These are phyloP conservation scores for Pogostemon cablin DNA, from an alignment of 257 asterid genomes.

Conservation along the genomic window DNA sequence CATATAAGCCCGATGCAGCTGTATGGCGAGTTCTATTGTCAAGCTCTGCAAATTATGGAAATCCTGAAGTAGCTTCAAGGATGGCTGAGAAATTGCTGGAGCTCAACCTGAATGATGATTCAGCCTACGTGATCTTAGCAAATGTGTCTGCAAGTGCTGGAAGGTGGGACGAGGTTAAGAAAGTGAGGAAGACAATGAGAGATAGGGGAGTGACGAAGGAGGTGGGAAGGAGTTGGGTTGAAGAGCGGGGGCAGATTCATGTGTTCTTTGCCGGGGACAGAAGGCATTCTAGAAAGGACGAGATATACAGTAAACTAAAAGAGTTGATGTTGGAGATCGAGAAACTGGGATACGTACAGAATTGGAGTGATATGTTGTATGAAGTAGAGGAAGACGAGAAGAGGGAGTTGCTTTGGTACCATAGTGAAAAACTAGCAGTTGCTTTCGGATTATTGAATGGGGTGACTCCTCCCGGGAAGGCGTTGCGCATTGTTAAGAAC, in stretches of 20 bases:
- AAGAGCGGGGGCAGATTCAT: constrained; percentile 55
- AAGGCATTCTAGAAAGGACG: constrained; percentile 55
- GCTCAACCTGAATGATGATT: constrained; percentile 69
- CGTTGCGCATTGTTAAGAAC: constrained; percentile 68
- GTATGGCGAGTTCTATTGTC: constrained; percentile 72
- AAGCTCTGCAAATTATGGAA: constrained; percentile 37
- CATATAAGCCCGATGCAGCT: constrained; percentile 76
- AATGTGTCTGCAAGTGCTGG: constrained; percentile 55
- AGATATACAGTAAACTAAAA: constrained; percentile 58
- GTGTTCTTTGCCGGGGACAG: constrained; percentile 70
- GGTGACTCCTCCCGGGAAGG: constrained; percentile 65
- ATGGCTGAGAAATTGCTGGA: constrained; percentile 62
- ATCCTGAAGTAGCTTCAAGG: constrained; percentile 50
- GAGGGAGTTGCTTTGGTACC: constrained; percentile 56
- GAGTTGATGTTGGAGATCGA: constrained; percentile 57
- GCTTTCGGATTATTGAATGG: constrained; percentile 71
- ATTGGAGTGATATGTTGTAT: constrained; percentile 52
- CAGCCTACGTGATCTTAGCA: constrained; percentile 74
- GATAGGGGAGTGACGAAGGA: constrained; percentile 60
- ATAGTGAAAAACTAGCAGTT: constrained; percentile 76
- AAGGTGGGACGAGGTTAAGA: constrained; percentile 66
- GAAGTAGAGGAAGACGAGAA: constrained; percentile 54
- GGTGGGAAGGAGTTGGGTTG: constrained; percentile 84
- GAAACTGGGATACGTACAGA: constrained; percentile 64
- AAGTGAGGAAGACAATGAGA: constrained; percentile 67